Evolutionary conservation across 805 yeast genomes (phyloP).

Genomic region (Wickerhamomyces bovis): DNA sequence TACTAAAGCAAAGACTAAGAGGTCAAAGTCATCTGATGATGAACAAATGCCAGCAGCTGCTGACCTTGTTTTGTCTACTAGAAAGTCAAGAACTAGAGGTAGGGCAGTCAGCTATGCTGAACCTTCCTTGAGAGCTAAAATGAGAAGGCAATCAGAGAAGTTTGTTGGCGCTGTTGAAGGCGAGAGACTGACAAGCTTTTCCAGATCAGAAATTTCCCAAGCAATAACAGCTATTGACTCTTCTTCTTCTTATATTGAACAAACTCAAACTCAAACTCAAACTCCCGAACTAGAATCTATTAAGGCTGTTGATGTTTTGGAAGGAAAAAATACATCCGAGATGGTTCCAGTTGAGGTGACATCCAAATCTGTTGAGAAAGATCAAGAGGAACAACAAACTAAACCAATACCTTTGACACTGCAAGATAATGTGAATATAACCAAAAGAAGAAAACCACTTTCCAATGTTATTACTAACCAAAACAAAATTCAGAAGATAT

Average conservation of each 20-base stretch:
- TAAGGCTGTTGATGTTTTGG: not conserved
- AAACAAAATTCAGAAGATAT: conserved; percentile 14
- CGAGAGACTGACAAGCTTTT: conserved; percentile 1
- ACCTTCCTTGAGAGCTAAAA: conserved; percentile 60
- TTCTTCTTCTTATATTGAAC: not conserved
- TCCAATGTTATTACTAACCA: conserved; percentile 8
- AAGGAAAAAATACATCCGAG: not conserved
- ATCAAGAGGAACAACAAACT: not conserved
- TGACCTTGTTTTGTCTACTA: conserved; percentile 15
- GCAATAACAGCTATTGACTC: not conserved
- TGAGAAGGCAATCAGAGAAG: conserved; percentile 59
- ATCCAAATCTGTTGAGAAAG: not conserved
- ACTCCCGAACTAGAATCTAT: not conserved
- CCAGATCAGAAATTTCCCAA: not conserved
- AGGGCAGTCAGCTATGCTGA: conserved; percentile 59
- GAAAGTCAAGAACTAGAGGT: conserved; percentile 45
- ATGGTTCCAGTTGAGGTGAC: not conserved
- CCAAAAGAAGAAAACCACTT: conserved; percentile 24
- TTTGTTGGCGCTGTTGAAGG: conserved; percentile 52
- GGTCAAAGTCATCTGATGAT: conserved; percentile 28
- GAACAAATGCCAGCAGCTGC: conserved; percentile 33
- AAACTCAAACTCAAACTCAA: not conserved
- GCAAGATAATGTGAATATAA: conserved; percentile 19
- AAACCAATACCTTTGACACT: not conserved
- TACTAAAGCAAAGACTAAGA: conserved; percentile 26